A percentile compares a stretch with the other conserved stretches of the same genome.
These are phyloP conservation scores for Setaria italica DNA, from an alignment of 202 grass and related monocot species.

Conservation along the genomic window DNA sequence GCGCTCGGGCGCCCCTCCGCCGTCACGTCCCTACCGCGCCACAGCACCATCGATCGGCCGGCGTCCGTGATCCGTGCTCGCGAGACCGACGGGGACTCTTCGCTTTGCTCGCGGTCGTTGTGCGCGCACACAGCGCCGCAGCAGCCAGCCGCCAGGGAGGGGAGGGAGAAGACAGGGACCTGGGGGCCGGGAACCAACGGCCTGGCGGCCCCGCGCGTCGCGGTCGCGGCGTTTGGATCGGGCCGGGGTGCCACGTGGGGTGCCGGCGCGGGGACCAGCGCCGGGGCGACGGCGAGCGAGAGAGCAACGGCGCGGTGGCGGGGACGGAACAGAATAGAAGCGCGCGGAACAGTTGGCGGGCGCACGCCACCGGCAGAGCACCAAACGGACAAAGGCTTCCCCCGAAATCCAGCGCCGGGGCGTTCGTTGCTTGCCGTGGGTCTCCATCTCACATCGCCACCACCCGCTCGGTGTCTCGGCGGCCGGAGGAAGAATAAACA, in stretches of 20 bases:
- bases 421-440: too few relatives aligned
- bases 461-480: neutral
- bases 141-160: neutral
- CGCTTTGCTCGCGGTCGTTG: conserved; percentile 5
- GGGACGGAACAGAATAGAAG: too few relatives aligned
- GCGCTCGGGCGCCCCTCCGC: too few relatives aligned
- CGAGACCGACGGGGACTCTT: neutral
- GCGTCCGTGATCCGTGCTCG: too few relatives aligned
- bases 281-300: neutral
- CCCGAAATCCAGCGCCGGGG: too few relatives aligned
- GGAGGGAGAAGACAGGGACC: neutral
- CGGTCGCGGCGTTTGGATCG: conserved; percentile 24
- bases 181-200: conserved; percentile 2
- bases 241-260: conserved; percentile 28
- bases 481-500: neutral
- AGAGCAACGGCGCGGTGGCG: neutral
- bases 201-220: conserved; percentile 33
- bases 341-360: neutral
- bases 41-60: too few relatives aligned
- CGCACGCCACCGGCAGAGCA: neutral
- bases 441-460: conserved; percentile 21
- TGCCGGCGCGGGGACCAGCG: conserved; percentile 13
- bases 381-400: neutral
- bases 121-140: neutral
- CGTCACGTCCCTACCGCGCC: neutral